A percentile compares a stretch with the other conserved stretches of the same genome.
phyloP scores from a whole-genome alignment of 2,329 filamentous ascomycete genomes.

The Colletotrichum echinochloae region DNA sequence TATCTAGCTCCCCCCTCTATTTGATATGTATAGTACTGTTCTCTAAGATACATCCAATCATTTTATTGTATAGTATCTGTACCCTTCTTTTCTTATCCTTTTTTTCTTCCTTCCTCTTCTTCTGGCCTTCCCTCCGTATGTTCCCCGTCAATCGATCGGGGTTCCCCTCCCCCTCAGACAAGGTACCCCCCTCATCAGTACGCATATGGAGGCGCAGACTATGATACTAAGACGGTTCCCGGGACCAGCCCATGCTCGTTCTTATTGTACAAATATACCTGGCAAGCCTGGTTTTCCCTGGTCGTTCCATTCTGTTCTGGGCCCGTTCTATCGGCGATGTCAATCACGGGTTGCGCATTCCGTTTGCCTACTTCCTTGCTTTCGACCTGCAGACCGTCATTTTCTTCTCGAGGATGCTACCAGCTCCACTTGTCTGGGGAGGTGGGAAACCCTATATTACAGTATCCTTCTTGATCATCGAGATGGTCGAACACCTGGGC shows the following conservation, averaged over 20 bases:
- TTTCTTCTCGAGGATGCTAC: slow-evolving; percentile 23
- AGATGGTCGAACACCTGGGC: neutral
- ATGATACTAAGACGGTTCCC: slow-evolving; percentile 12
- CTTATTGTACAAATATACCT: slow-evolving; percentile 5
- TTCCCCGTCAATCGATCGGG: slow-evolving; percentile 7
- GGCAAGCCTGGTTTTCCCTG: slow-evolving; percentile 21
- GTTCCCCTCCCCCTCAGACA: neutral
- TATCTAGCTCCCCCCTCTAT: neutral
- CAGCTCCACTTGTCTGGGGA: slow-evolving; percentile 27
- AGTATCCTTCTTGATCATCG: neutral
- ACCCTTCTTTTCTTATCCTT: neutral
- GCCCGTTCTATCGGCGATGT: slow-evolving; percentile 22
- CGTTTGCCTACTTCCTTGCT: slow-evolving; percentile 33
- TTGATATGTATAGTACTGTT: neutral
- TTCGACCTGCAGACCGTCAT: slow-evolving; percentile 24
- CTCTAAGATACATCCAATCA: neutral
- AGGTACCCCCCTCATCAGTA: slow-evolving; percentile 6
- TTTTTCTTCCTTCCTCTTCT: neutral
- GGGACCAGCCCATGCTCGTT: slow-evolving; percentile 9
- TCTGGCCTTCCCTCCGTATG: neutral
- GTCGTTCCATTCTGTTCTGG: slow-evolving; percentile 37
- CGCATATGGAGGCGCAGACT: slow-evolving; percentile 4
- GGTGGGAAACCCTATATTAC: slow-evolving; percentile 26
- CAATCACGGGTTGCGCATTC: slow-evolving; percentile 27
- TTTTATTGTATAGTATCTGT: neutral